A percentile compares a stretch with the other conserved stretches of the same genome.
Conservation (phyloP, 208 protist genomes). For the Leishmania tropica region DNA sequence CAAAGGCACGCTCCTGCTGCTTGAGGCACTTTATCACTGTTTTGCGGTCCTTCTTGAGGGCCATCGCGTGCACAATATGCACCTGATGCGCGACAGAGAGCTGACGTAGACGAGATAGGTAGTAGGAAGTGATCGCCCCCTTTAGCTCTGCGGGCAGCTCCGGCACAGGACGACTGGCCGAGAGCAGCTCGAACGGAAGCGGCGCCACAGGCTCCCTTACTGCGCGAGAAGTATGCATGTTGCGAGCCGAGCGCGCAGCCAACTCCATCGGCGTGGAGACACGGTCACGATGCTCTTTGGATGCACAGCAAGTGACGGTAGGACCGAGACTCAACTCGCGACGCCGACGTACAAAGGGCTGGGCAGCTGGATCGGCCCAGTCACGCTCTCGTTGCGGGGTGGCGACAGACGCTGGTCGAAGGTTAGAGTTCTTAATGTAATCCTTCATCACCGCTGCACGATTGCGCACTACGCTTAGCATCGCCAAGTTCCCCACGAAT, state of each 20-base stretch:
- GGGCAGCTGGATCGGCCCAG: neutral
- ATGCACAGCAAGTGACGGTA: neutral
- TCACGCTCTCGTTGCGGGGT: constrained; percentile 3
- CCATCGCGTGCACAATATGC: constrained; percentile 43
- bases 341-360: constrained; percentile 9
- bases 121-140: constrained; percentile 39
- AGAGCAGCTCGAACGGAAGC: constrained; percentile 31
- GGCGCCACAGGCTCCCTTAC: neutral
- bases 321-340: constrained; percentile 5
- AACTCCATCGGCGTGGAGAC: neutral
- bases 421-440: neutral
- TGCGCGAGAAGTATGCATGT: neutral
- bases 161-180: constrained; percentile 30
- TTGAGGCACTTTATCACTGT: constrained; percentile 54
- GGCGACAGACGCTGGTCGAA: too few species aligned
- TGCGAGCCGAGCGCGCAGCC: neutral
- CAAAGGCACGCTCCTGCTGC: constrained; percentile 9
- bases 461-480: constrained; percentile 12
- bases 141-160: constrained; percentile 47
- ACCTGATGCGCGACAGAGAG: constrained; percentile 46
- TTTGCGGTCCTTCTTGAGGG: constrained; percentile 26
- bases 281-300: neutral
- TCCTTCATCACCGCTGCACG: constrained; percentile 4
- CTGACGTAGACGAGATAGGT: constrained; percentile 41
- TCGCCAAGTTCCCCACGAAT: neutral